A percentile compares a stretch with the other conserved stretches of the same genome.
These are phyloP conservation scores for Apiotrichum mycotoxinovorans DNA, from an alignment of 1,284 basidiomycete genomes.

Conservation along the genomic window DNA sequence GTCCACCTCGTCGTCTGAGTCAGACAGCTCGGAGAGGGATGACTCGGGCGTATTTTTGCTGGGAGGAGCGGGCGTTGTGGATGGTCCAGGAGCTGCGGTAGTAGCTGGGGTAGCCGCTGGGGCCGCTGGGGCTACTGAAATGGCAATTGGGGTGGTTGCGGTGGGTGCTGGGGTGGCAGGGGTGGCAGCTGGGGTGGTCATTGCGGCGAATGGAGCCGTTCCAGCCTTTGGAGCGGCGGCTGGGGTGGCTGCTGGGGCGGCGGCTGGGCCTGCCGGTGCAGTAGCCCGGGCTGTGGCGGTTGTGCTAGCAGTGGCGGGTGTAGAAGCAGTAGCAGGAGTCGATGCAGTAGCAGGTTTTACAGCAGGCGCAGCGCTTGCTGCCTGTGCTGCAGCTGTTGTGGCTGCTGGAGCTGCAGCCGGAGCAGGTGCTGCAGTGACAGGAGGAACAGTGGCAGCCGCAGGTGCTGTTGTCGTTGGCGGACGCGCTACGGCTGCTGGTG, in stretches of 20 bases:
- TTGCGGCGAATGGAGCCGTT: not conserved
- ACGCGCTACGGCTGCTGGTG: not conserved
- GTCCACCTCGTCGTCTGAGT: slow-evolving; percentile 32
- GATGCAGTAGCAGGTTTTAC: too few relatives aligned
- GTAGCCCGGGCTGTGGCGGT: too few relatives aligned
- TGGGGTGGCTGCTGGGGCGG: slow-evolving; percentile 4
- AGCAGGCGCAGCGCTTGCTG: too few relatives aligned
- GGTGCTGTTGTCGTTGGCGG: not conserved
- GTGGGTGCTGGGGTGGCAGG: not conserved
- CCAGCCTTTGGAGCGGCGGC: too few relatives aligned
- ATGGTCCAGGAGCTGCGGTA: not conserved
- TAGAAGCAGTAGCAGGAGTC: not conserved
- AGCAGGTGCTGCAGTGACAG: not conserved
- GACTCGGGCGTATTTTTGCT: slow-evolving; percentile 7
- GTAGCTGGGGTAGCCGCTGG: too few relatives aligned
- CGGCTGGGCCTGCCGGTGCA: not conserved
- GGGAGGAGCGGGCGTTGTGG: not conserved
- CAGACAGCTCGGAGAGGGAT: slow-evolving; percentile 10
- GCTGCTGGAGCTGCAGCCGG: slow-evolving; percentile 1
- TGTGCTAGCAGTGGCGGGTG: too few relatives aligned
- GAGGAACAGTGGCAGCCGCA: not conserved
- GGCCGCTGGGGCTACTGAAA: too few relatives aligned
- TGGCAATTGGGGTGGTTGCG: too few relatives aligned
- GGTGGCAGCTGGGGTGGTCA: not conserved
- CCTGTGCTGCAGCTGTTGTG: too few relatives aligned